Conservation (phyloP, 108 stramenopile species). For the Nannochloropsis gaditana region DNA sequence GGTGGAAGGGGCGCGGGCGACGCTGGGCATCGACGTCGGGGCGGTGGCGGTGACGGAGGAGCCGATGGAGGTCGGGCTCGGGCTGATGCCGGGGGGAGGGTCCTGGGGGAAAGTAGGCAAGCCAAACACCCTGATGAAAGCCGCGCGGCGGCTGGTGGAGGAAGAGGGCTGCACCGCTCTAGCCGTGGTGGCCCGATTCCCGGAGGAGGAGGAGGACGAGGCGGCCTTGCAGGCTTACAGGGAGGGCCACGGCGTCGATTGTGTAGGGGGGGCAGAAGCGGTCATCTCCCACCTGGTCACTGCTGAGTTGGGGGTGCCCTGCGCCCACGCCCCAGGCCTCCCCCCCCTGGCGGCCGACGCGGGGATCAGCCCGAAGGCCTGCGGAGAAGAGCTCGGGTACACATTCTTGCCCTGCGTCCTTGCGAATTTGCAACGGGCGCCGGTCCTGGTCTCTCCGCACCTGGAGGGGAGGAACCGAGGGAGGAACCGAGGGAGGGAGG, state of each 20-base stretch:
- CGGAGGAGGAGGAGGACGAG: slow-evolving; percentile 47
- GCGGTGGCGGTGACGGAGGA: not conserved
- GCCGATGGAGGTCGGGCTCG: not conserved
- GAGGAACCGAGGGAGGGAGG: slow-evolving; percentile 15
- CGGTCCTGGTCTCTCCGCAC: not conserved
- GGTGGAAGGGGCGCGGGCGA: slow-evolving; percentile 45
- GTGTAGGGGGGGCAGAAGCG: slow-evolving; percentile 18
- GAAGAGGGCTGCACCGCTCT: slow-evolving; percentile 49
- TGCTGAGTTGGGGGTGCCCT: slow-evolving; percentile 34
- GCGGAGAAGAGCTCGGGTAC: slow-evolving; percentile 52
- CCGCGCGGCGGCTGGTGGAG: slow-evolving; percentile 35
- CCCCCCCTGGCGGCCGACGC: slow-evolving; percentile 44
- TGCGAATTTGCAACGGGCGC: slow-evolving; percentile 47
- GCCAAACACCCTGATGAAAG: slow-evolving; percentile 29
- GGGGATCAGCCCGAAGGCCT: slow-evolving; percentile 43
- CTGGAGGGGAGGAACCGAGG: not conserved
- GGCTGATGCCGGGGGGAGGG: slow-evolving; percentile 32
- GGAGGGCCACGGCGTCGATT: slow-evolving; percentile 41
- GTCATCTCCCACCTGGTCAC: slow-evolving; percentile 1
- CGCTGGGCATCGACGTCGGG: slow-evolving; percentile 47
- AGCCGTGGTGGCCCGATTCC: slow-evolving; percentile 50
- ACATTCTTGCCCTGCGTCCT: slow-evolving; percentile 53
- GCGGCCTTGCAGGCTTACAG: slow-evolving; percentile 41
- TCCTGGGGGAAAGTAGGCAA: slow-evolving; percentile 47
- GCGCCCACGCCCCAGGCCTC: slow-evolving; percentile 41